Conservation (phyloP, 2,329 filamentous ascomycete species). For the Stemphylium lycopersici region DNA sequence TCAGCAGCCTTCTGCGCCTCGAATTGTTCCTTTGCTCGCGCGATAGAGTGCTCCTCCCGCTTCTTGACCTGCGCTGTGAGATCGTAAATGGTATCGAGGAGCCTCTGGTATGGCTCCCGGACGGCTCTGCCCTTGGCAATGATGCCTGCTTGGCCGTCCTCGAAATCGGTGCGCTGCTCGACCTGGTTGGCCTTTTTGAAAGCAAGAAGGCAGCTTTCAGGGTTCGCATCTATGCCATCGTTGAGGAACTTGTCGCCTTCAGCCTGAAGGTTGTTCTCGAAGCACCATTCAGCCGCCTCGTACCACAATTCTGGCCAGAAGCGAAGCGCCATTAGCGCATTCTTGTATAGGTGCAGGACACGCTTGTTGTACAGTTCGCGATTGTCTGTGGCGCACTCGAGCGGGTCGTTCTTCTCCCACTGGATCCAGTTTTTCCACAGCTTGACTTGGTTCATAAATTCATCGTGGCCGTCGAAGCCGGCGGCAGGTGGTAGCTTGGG, state of each 20-base stretch:
- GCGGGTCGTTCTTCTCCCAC: conserved; percentile 92
- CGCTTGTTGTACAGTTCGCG: conserved; percentile 74
- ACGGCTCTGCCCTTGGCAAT: conserved; percentile 72
- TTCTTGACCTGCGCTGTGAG: conserved; percentile 74
- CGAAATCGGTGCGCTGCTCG: conserved; percentile 76
- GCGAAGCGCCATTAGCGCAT: conserved; percentile 87
- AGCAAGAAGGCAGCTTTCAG: conserved; percentile 88
- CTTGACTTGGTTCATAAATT: conserved; percentile 82
- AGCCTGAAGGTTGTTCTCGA: conserved; percentile 72
- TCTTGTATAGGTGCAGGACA: conserved; percentile 89
- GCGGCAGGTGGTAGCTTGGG: conserved; percentile 81
- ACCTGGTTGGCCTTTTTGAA: conserved; percentile 89
- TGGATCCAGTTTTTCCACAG: conserved; percentile 93
- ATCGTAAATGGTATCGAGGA: conserved; percentile 86
- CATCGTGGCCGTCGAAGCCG: conserved; percentile 84
- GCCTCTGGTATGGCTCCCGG: conserved; percentile 80
- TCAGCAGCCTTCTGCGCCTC: conserved; percentile 54
- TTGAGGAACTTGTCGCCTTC: conserved; percentile 80
- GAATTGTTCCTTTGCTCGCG: conserved; percentile 62
- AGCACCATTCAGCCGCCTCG: conserved; percentile 91
- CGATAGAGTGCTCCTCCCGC: conserved; percentile 67
- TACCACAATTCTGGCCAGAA: conserved; percentile 98
- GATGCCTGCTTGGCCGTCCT: conserved; percentile 74
- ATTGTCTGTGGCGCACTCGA: conserved; percentile 86
- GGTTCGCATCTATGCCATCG: conserved; percentile 85